phyloP scores from a whole-genome alignment of 192 early-diverging fungal species.

The Gigaspora rosea region DNA sequence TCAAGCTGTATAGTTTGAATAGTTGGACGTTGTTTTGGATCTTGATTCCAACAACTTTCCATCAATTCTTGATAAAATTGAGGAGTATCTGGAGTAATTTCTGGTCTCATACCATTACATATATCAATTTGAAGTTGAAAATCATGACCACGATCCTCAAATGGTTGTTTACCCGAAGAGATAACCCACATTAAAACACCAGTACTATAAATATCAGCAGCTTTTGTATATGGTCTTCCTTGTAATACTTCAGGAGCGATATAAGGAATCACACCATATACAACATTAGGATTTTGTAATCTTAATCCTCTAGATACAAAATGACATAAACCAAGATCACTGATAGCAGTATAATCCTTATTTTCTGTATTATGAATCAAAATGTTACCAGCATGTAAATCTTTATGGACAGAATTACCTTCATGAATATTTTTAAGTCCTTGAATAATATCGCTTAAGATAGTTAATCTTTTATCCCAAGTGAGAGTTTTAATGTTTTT shows the following conservation, averaged over 20 bases:
- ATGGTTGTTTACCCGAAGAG: constrained; percentile 41
- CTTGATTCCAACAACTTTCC: constrained; percentile 43
- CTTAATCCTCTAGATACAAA: no score
- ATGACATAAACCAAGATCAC: constrained; percentile 4
- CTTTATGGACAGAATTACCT: neutral
- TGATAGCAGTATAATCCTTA: neutral
- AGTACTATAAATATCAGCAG: constrained; percentile 42
- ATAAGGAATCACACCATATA: constrained; percentile 41
- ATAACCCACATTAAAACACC: constrained; percentile 49
- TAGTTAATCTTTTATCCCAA: constrained; percentile 8
- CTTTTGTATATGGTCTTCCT: neutral
- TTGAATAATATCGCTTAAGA: neutral
- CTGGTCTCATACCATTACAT: constrained; percentile 37
- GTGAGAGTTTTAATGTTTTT: neutral
- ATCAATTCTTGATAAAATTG: constrained; percentile 37
- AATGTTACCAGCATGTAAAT: constrained; percentile 19
- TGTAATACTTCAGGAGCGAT: constrained; percentile 37
- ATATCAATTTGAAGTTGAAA: constrained; percentile 34
- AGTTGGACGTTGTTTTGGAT: constrained; percentile 32
- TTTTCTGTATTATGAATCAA: neutral
- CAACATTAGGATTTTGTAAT: neutral
- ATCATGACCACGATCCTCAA: constrained; percentile 33
- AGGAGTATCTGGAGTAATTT: constrained; percentile 41
- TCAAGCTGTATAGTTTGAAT: neutral
- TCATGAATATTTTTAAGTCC: constrained; percentile 5